Base-by-base conservation (phyloP, 2,329 filamentous ascomycete species). In the Apiospora malaysiana region DNA sequence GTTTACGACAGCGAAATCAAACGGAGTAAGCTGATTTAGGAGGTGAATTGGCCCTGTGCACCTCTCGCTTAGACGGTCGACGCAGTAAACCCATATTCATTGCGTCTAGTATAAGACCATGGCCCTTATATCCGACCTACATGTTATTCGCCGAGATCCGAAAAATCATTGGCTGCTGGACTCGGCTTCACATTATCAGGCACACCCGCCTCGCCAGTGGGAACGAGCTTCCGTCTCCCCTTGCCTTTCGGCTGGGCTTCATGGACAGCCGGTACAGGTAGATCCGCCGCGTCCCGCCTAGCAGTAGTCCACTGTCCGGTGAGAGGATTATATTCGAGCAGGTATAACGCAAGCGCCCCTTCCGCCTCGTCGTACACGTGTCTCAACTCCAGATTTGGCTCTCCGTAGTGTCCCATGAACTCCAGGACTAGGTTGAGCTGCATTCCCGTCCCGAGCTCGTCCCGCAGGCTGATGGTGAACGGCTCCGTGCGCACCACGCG, bases 391-490 rank as follows among this genome's bases (percentile, higher is more conserved):
- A 85, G 66, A 47, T 82, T 82, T 0, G 83, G 83, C 72, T 86
- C 84, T 2, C 79, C 78, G 42, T 85, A 86, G 68, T 86, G 80
- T 0, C 84, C 83, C 82, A 86, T 86, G 12, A 86, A 85, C 72
- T 85, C 81, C 4, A 86, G 74, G 27, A 83, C 80, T 0, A 85
- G 73, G n/a, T 78, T 80, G 25, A 84, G 68, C 3, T 75, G 42
- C 4, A 74, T 72, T 0, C 75, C 79, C 0, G 66, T 27, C 4
- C 75, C 74, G 1, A 80, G 66, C 0, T 72, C 72, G 2, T 76
- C 77, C 14, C 81, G 79, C 14, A 84, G 79, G 1, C 73, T 76
- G 68, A 85, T 78, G 0, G 72, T 51, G 40, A 84, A 84, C 0
- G 82, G 84, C 74, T 85, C 83, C 0, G 77, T 71, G 7, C 76